Evolutionary conservation across 495 filamentous ascomycete genomes (phyloP), one percentile per base, ranked within the genome.

Genomic region (Aspergillus cavernicola): DNA sequence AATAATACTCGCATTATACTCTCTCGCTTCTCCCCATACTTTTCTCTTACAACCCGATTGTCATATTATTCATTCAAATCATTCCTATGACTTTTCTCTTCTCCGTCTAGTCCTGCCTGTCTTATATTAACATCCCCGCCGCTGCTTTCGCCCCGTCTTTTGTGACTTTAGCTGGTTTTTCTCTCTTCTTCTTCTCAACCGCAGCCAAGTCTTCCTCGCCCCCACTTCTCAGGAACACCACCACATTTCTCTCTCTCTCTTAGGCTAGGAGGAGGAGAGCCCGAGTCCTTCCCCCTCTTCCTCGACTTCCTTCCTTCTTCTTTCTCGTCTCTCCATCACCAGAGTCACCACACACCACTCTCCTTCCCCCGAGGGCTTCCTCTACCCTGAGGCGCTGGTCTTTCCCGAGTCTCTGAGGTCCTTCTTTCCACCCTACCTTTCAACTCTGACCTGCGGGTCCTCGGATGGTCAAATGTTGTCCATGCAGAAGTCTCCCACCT

Each of bases 381-480:
- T n/a, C n/a, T n/a, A n/a, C n/a, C n/a, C n/a, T n/a, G n/a, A n/a
- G n/a, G n/a, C n/a, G n/a, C n/a, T n/a, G n/a, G n/a, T n/a, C n/a
- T n/a, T n/a, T n/a, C n/a, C n/a, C n/a, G n/a, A n/a, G n/a, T n/a
- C n/a, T n/a, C n/a, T n/a, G n/a, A n/a, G 1, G 26, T 31, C 29
- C 31, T 37, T 12, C 15, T 40, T 19, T 48, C 37, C 37, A 49
- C 20, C 20, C 37, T 15, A 8, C 45, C 28, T 26, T 11, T 9
- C 29, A 4, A 28, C 44, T 24, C 31, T 24, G 23, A 26, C n/a
- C n/a, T n/a, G n/a, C n/a, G n/a, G n/a, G 18, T 29, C 26, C 26
- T 29, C 26, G n/a, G n/a, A 36, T 50, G 56, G 63, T 61, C 64
- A n/a, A 67, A 74, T 77, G 71, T 68, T 75, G 67, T 73, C 71